A percentile compares a stretch with the other conserved stretches of the same genome.
phyloP scores from a whole-genome alignment of 345 rosid species.

The Tarenaya hassleriana region DNA sequence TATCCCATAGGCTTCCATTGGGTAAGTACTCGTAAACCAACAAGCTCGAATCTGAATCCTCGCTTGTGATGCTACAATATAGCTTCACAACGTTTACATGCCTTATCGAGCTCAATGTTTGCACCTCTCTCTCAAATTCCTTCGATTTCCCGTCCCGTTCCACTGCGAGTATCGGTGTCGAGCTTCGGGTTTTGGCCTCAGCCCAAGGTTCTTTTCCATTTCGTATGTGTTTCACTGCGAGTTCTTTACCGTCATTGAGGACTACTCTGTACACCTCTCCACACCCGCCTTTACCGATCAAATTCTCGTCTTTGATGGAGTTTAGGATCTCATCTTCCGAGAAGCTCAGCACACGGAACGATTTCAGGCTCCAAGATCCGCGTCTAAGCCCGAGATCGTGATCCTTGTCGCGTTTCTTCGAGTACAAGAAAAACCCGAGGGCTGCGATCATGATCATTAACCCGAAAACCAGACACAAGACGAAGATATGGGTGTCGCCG shows the following conservation, averaged over 20 bases:
- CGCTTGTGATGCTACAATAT: slow-evolving; percentile 83
- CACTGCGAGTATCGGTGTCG: slow-evolving; percentile 58
- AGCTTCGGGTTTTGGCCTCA: slow-evolving; percentile 37
- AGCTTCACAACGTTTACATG: slow-evolving; percentile 93
- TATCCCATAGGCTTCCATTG: slow-evolving; percentile 91
- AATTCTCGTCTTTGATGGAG: slow-evolving; percentile 76
- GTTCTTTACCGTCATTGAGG: slow-evolving; percentile 61
- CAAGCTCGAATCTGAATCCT: slow-evolving; percentile 85
- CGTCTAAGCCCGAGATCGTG: slow-evolving; percentile 46
- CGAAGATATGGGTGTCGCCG: slow-evolving; percentile 35
- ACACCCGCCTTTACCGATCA: slow-evolving; percentile 86
- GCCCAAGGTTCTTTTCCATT: slow-evolving; percentile 27
- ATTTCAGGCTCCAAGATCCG: slow-evolving; percentile 75
- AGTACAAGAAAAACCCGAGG: slow-evolving; percentile 45
- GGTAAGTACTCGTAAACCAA: slow-evolving; percentile 87
- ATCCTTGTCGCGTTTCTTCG: slow-evolving; percentile 48
- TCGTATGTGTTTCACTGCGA: slow-evolving; percentile 84
- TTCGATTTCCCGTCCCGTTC: slow-evolving; percentile 37
- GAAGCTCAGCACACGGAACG: slow-evolving; percentile 63
- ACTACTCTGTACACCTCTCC: slow-evolving; percentile 73
- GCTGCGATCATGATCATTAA: slow-evolving; percentile 41
- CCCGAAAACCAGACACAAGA: slow-evolving; percentile 48
- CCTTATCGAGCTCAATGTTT: slow-evolving; percentile 80
- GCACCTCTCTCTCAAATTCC: slow-evolving; percentile 81
- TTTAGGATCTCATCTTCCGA: slow-evolving; percentile 77